A percentile compares a stretch with the other conserved stretches of the same genome.
Conservation (phyloP, 148 eudicot genomes). For the Vaccinium myrtillus region DNA sequence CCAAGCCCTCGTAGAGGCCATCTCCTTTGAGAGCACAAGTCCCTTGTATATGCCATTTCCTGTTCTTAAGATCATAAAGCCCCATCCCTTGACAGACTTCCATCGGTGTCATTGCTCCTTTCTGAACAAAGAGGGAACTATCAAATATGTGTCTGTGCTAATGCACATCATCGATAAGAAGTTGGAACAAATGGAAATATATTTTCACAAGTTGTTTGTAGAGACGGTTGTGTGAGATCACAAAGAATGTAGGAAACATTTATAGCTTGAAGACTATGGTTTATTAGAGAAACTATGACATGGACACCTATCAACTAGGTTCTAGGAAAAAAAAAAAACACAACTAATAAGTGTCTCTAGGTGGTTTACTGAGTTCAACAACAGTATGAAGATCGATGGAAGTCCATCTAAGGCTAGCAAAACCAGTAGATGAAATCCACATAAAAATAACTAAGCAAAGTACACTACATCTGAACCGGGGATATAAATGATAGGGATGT, state of each 20-base stretch:
- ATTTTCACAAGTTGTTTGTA: neutral
- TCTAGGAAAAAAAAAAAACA: neutral
- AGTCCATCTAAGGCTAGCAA: neutral
- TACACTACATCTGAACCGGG: neutral
- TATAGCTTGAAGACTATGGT: neutral
- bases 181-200: neutral
- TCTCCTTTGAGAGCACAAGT: constrained; percentile 96
- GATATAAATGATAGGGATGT: neutral
- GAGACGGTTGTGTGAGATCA: neutral
- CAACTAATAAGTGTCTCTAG: neutral
- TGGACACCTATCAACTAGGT: constrained; percentile 1
- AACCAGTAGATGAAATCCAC: neutral
- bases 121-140: constrained; percentile 37
- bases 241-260: neutral
- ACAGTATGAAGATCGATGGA: neutral
- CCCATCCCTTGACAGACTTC: constrained; percentile 97
- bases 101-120: constrained; percentile 96
- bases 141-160: too few relatives aligned
- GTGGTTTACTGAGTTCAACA: neutral
- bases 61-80: constrained; percentile 76
- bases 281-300: neutral
- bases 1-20: constrained; percentile 96
- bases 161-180: neutral
- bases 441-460: neutral
- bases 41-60: constrained; percentile 99